Base-by-base conservation (phyloP, 2,329 filamentous ascomycete species). In the Mycosphaerella sp. region DNA sequence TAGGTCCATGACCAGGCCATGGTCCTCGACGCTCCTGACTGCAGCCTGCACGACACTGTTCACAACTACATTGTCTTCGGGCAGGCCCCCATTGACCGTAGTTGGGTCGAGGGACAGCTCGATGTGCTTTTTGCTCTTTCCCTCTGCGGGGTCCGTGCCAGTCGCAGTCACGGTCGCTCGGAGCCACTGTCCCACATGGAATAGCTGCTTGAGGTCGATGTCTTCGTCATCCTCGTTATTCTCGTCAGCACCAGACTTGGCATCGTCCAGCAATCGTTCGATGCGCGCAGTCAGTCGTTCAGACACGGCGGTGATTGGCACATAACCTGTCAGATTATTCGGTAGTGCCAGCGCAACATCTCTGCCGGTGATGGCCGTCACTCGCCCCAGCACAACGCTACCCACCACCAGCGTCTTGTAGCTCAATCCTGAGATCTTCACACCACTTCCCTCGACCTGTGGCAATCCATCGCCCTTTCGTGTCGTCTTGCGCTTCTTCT, bases 1-100 rank as follows among this genome's bases (percentile, higher is more conserved):
- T 34, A 97, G 72, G 61, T 96, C 89, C 89, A 98, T 95, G 50
- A 97, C 81, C 52, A 93, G 79, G 55, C 93, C 93, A 64, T 95
- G 90, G 62, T 98, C 94, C 70, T 98, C 91, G n/a, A 94, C 85
- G 69, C 91, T 98, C 44, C 79, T 72, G 21, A 98, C 84, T 0
- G 89, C 85, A 1, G 89, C 91, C 78, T 97, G 94, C 16, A 97
- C 74, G 41, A 87, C 89, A 58, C 76, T 78, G 64, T 95, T 85
- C 36, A 79, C 71, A 8, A 93, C 82, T 8, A 96, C 70, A 62
- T 89, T 88, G 36, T 85, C 81, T 59, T 81, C 79, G 3, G 79
- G 75, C 17, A 98, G 74, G 1, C 87, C 85, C 2, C 79, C 78
- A 67, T 98, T 98, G 49, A 88, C 78, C 55, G 87, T 79, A 53